Evolutionary conservation across 2,329 filamentous ascomycete genomes (phyloP).

Genomic region (Curvularia sp.): DNA sequence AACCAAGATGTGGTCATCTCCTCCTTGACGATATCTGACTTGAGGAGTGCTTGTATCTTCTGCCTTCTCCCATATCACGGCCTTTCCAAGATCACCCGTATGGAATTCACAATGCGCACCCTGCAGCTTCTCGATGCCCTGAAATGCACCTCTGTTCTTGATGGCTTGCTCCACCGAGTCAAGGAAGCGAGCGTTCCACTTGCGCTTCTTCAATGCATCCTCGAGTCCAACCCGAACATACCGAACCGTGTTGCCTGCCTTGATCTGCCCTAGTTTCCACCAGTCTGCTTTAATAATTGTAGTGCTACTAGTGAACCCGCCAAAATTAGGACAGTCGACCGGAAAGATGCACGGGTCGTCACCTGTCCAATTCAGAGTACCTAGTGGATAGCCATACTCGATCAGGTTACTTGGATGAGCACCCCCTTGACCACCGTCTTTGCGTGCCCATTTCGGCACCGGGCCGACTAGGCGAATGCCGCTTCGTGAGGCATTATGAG

Average conservation of each 20-base stretch:
- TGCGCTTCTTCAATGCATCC: slow-evolving; percentile 57
- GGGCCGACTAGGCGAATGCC: slow-evolving; percentile 68
- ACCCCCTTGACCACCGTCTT: slow-evolving; percentile 68
- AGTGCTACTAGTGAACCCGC: slow-evolving; percentile 64
- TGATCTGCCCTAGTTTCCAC: slow-evolving; percentile 69
- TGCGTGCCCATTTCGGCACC: slow-evolving; percentile 64
- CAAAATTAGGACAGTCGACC: slow-evolving; percentile 66
- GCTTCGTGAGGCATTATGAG: slow-evolving; percentile 66
- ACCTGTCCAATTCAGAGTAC: slow-evolving; percentile 67
- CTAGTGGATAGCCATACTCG: slow-evolving; percentile 64
- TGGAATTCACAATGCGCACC: slow-evolving; percentile 39
- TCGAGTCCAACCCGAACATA: slow-evolving; percentile 61
- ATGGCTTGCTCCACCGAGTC: slow-evolving; percentile 53
- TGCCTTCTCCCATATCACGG: slow-evolving; percentile 40
- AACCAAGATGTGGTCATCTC: slow-evolving; percentile 61
- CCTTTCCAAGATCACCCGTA: slow-evolving; percentile 36
- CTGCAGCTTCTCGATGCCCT: slow-evolving; percentile 34
- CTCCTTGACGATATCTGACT: slow-evolving; percentile 42
- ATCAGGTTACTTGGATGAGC: slow-evolving; percentile 65
- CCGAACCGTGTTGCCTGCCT: slow-evolving; percentile 63
- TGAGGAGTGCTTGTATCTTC: slow-evolving; percentile 28
- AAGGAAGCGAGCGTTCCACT: slow-evolving; percentile 56
- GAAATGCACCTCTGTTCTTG: slow-evolving; percentile 23
- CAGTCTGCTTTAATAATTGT: slow-evolving; percentile 65
- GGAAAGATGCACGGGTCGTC: slow-evolving; percentile 68